Conservation (phyloP, 331 rosid species). For the Acacia concinna region DNA sequence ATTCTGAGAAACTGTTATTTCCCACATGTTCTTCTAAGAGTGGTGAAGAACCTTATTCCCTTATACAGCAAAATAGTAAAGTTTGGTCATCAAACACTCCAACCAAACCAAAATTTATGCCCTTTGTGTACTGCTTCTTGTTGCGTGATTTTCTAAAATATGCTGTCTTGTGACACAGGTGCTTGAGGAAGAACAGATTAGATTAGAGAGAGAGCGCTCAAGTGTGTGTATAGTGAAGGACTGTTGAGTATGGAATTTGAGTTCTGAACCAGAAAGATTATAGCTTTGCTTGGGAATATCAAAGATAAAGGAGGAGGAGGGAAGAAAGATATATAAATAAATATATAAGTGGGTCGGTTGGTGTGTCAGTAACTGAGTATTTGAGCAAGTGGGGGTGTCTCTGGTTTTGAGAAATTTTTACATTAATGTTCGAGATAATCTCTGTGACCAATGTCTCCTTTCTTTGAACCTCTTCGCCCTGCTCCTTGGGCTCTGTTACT, state of each 20-base stretch:
- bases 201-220: too few species aligned
- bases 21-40: conserved; percentile 11
- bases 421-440: conserved; percentile 34
- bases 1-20: not conserved
- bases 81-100: not conserved
- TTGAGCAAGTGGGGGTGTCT: conserved; percentile 73
- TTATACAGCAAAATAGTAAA: not conserved
- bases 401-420: conserved; percentile 49
- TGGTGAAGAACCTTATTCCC: not conserved
- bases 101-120: conserved; percentile 36
- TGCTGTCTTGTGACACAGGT: conserved; percentile 47
- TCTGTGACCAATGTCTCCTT: conserved; percentile 63
- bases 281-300: conserved; percentile 41
- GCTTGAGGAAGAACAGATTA: conserved; percentile 26
- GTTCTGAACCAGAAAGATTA: conserved; percentile 34
- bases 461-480: conserved; percentile 48
- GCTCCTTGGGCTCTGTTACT: conserved; percentile 58
- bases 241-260: conserved; percentile 47
- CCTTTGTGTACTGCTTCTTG: conserved; percentile 52
- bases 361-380: conserved; percentile 47
- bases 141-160: conserved; percentile 34
- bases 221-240: conserved; percentile 36
- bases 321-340: conserved; percentile 33
- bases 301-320: not conserved
- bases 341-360: conserved; percentile 35